These are phyloP conservation scores for Ophiosphaerella narmari DNA, from an alignment of 2,329 filamentous ascomycete species.

Conservation along the genomic window DNA sequence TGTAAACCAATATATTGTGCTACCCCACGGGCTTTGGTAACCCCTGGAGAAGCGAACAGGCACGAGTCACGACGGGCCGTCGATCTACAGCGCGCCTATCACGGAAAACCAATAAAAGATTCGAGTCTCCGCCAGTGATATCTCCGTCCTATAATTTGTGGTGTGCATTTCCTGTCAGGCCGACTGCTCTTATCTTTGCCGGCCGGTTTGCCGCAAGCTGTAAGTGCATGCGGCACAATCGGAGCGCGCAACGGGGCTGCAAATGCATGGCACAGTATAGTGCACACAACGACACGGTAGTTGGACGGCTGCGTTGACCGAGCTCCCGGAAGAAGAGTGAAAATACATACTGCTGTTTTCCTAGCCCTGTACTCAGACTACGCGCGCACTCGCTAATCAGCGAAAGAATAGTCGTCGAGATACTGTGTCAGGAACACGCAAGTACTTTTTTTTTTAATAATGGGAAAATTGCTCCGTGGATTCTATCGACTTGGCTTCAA, in stretches of 20 bases:
- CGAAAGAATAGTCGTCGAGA: constrained; percentile 2
- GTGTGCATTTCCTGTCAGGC: neutral
- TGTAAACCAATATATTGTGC: constrained; percentile 23
- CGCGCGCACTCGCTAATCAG: constrained; percentile 16
- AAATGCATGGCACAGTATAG: constrained; percentile 15
- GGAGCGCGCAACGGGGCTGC: neutral
- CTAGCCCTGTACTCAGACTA: constrained; percentile 6
- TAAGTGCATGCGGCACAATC: constrained; percentile 17
- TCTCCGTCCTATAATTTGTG: neutral
- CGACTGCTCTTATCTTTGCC: constrained; percentile 3
- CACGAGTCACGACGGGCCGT: constrained; percentile 17
- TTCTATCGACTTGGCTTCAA: constrained; percentile 14
- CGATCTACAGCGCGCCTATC: constrained; percentile 15
- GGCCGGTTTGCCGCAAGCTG: constrained; percentile 5
- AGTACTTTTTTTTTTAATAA: neutral
- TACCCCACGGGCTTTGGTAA: constrained; percentile 14
- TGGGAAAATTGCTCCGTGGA: constrained; percentile 7
- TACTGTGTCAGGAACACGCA: neutral
- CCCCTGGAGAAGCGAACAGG: constrained; percentile 13
- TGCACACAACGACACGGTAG: too few species aligned
- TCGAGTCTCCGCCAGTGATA: constrained; percentile 16
- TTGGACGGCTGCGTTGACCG: constrained; percentile 28
- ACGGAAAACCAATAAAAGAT: constrained; percentile 20
- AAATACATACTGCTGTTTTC: constrained; percentile 3
- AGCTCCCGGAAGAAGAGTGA: constrained; percentile 17